Conservation (phyloP, 164 flowering plant genomes). For the Hamamelis virginiana region DNA sequence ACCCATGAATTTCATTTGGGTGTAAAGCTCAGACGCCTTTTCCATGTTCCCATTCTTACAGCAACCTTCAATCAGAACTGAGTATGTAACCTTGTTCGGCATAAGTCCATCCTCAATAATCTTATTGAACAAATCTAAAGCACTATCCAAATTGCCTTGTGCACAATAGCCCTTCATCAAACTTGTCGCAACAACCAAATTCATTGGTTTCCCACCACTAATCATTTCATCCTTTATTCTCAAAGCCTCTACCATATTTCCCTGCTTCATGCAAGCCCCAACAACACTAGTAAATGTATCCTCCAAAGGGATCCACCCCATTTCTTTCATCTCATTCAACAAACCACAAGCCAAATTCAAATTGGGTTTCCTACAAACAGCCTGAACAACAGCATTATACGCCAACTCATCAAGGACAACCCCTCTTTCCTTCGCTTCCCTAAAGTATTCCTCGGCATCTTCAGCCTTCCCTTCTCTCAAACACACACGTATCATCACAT, state of each 20-base stretch:
- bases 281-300: conserved; percentile 43
- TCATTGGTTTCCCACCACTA: conserved; percentile 42
- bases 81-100: conserved; percentile 56
- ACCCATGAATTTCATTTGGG: conserved; percentile 53
- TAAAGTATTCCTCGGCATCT: conserved; percentile 50
- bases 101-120: conserved; percentile 45
- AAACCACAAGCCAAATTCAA: conserved; percentile 35
- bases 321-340: conserved; percentile 70
- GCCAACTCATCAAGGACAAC: conserved; percentile 33
- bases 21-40: conserved; percentile 55
- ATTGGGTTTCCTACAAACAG: conserved; percentile 47
- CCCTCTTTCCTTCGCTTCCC: conserved; percentile 48
- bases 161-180: conserved; percentile 66
- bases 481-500: conserved; percentile 52
- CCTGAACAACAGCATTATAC: conserved; percentile 47
- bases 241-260: conserved; percentile 56
- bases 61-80: conserved; percentile 67
- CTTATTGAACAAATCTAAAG: conserved; percentile 48
- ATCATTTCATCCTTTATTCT: conserved; percentile 71
- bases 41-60: conserved; percentile 46
- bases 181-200: conserved; percentile 60
- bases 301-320: conserved; percentile 58
- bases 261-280: conserved; percentile 59
- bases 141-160: conserved; percentile 43
- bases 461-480: conserved; percentile 50